Conservation (phyloP, 129 eudicot genomes). For the Centaurea solstitialis region DNA sequence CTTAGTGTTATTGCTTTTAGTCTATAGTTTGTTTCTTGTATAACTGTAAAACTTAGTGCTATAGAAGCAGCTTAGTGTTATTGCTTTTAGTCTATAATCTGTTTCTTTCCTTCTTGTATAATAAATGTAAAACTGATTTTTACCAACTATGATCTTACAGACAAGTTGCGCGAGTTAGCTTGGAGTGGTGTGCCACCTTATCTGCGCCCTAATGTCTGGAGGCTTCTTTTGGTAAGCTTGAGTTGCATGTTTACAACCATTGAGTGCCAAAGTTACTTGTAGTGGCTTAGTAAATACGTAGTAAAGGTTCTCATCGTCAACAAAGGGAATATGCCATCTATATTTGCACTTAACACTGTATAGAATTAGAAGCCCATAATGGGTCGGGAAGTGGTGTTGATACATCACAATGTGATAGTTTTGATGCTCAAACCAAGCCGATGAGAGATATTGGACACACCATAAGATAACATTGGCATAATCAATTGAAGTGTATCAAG, state of each 20-base stretch:
- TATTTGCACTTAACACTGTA: neutral
- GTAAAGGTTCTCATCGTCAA: neutral
- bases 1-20: neutral
- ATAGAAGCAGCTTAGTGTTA: neutral
- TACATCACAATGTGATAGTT: neutral
- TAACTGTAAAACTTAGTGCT: neutral
- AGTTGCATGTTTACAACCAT: neutral
- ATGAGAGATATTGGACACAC: neutral
- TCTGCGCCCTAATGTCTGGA: conserved; percentile 76
- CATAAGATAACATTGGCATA: neutral
- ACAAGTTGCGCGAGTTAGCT: conserved; percentile 71
- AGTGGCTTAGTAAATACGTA: neutral
- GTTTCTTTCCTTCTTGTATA: neutral
- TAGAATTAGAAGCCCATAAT: neutral
- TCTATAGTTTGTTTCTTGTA: neutral
- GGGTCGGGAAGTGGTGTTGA: neutral
- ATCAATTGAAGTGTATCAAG: neutral
- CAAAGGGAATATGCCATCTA: neutral
- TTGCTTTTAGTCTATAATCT: neutral
- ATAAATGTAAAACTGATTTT: neutral
- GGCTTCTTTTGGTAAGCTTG: conserved; percentile 81
- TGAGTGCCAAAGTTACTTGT: neutral
- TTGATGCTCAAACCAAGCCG: neutral
- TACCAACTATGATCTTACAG: conserved; percentile 35
- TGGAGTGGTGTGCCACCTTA: conserved; percentile 91